A percentile compares a stretch with the other conserved stretches of the same genome.
These are phyloP conservation scores for Aeschynomene evenia DNA, from an alignment of 306 rosid genomes.

Conservation along the genomic window DNA sequence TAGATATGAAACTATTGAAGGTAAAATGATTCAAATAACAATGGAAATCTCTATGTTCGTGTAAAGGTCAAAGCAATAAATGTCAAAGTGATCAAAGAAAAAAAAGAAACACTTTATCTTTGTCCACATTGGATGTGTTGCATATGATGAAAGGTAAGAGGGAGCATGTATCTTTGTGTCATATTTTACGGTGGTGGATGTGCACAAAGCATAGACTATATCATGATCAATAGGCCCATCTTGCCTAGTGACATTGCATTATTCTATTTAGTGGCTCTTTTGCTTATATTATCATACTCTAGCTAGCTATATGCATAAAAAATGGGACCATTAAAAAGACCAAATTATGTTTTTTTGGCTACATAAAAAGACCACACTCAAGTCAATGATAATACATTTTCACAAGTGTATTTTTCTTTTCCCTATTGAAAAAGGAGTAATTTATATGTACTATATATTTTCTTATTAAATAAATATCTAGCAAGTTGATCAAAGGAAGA, in stretches of 20 bases:
- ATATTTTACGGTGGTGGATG: constrained; percentile 28
- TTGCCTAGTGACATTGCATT: constrained; percentile 12
- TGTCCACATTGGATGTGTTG: constrained; percentile 28
- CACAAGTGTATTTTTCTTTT: not conserved
- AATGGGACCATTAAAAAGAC: constrained; percentile 13
- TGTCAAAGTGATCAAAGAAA: too few relatives aligned
- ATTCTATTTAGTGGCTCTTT: constrained; percentile 25
- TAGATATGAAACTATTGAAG: too few relatives aligned
- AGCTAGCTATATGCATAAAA: constrained; percentile 32
- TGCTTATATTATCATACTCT: constrained; percentile 35
- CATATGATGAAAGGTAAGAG: constrained; percentile 38
- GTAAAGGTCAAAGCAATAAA: constrained; percentile 16
- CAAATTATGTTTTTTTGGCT: not conserved
- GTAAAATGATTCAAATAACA: too few relatives aligned
- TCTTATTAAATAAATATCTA: not conserved
- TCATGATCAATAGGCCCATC: constrained; percentile 37
- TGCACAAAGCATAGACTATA: constrained; percentile 23
- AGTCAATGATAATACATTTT: constrained; percentile 28
- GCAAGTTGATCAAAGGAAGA: not conserved
- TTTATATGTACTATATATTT: not conserved
- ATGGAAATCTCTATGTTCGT: constrained; percentile 16
- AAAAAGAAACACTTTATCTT: not conserved
- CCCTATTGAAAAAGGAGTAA: constrained; percentile 8
- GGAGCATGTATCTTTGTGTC: constrained; percentile 10
- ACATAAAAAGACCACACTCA: constrained; percentile 7